Percentiles rank a stretch among this genome's conserved stretches.
phyloP scores from a whole-genome alignment of 805 yeast species.

The Sungouiella thailandica region DNA sequence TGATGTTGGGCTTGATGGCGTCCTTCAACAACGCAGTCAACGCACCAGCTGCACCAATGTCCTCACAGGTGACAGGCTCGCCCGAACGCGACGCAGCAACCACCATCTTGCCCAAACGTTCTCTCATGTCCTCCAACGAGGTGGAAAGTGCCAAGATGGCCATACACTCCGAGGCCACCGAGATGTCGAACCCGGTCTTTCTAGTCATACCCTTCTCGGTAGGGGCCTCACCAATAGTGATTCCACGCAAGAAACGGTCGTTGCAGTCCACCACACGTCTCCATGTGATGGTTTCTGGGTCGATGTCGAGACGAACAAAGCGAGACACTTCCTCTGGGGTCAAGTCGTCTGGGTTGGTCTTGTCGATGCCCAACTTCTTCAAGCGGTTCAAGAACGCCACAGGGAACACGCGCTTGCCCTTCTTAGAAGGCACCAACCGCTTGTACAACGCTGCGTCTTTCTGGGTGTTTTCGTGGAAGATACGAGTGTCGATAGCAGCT shows the following conservation, averaged over 20 bases:
- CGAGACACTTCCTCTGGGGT: constrained; percentile 60
- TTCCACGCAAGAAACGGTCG: constrained; percentile 73
- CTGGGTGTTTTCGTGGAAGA: constrained; percentile 78
- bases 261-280: constrained; percentile 83
- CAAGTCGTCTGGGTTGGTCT: constrained; percentile 68
- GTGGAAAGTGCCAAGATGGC: constrained; percentile 74
- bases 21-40: constrained; percentile 76
- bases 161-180: constrained; percentile 85
- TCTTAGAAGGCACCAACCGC: constrained; percentile 71
- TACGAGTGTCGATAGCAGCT: constrained; percentile 83
- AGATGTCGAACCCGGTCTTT: constrained; percentile 74
- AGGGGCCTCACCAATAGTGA: constrained; percentile 77
- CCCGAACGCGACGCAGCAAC: constrained; percentile 65
- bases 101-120: constrained; percentile 70
- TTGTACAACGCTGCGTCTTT: constrained; percentile 67
- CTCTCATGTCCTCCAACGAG: constrained; percentile 67
- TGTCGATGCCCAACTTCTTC: constrained; percentile 60
- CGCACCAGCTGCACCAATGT: constrained; percentile 83
- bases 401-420: constrained; percentile 65
- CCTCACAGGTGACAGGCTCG: constrained; percentile 77
- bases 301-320: constrained; percentile 70
- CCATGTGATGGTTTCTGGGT: constrained; percentile 76
- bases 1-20: constrained; percentile 77
- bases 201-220: constrained; percentile 73
- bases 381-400: constrained; percentile 64